Percentiles rank a stretch among this genome's conserved stretches.
phyloP scores from a whole-genome alignment of 1,139 yeast species.

The Hemisphaericaspora lyxosophila region DNA sequence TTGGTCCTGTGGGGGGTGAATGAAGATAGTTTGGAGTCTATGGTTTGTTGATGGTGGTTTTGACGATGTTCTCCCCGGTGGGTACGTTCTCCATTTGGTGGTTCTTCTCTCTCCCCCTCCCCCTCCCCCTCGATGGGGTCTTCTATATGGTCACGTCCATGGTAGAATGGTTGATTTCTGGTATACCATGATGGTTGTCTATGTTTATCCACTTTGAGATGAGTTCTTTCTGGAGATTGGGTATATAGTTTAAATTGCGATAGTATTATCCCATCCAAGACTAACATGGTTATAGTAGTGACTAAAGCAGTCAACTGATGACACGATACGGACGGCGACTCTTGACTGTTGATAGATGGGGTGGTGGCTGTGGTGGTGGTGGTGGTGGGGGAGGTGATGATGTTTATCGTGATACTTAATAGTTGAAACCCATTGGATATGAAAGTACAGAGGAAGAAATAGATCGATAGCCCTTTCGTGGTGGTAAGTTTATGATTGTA shows the following conservation, averaged over 20 bases:
- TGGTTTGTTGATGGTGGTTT: background rate
- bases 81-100: no score
- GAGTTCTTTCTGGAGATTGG: background rate
- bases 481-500: slow-evolving; percentile 31
- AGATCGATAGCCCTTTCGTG: slow-evolving; percentile 39
- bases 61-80: no score
- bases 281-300: slow-evolving; percentile 39
- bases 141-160: slow-evolving; percentile 16
- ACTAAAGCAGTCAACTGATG: no score
- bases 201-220: background rate
- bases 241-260: slow-evolving; percentile 33
- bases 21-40: background rate
- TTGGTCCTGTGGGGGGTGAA: no score
- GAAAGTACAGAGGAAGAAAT: slow-evolving; percentile 37
- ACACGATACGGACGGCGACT: no score
- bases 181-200: slow-evolving; percentile 42
- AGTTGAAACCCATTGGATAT: slow-evolving; percentile 38
- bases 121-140: slow-evolving; percentile 4
- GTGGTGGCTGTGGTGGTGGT: no score
- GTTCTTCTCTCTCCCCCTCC: no score
- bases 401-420: slow-evolving; percentile 18
- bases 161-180: slow-evolving; percentile 16
- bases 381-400: no score
- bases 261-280: slow-evolving; percentile 34
- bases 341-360: no score